Conservation (phyloP, 2,329 filamentous ascomycete species). For the Iodosphaeria phyllophila region DNA sequence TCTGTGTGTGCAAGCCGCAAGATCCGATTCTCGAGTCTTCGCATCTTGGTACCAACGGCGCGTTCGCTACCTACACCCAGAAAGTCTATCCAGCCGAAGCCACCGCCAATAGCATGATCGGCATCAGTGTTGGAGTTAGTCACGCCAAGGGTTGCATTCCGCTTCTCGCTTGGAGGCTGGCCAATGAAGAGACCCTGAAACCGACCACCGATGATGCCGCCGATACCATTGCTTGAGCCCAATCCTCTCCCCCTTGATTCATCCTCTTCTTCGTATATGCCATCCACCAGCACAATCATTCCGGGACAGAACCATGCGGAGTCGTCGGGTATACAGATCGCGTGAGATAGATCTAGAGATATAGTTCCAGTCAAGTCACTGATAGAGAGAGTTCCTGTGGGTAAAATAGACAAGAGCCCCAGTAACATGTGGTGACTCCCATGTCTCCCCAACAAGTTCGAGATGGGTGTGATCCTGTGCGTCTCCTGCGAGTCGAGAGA, state of each 20-base stretch:
- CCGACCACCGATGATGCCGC: slow-evolving; percentile 77
- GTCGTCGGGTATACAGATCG: slow-evolving; percentile 64
- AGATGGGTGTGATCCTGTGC: slow-evolving; percentile 78
- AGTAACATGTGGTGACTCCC: slow-evolving; percentile 74
- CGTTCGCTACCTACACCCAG: slow-evolving; percentile 80
- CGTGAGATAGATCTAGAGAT: slow-evolving; percentile 61
- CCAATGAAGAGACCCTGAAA: slow-evolving; percentile 85
- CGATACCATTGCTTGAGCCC: slow-evolving; percentile 63
- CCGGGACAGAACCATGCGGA: slow-evolving; percentile 87
- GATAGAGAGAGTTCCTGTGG: slow-evolving; percentile 65
- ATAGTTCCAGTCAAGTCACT: slow-evolving; percentile 83
- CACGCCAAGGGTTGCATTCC: slow-evolving; percentile 60
- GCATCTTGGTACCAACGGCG: slow-evolving; percentile 67
- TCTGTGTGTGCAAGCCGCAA: slow-evolving; percentile 23
- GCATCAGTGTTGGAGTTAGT: slow-evolving; percentile 36
- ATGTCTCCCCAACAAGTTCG: slow-evolving; percentile 57
- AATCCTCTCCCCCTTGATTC: slow-evolving; percentile 49
- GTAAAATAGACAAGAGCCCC: slow-evolving; percentile 62
- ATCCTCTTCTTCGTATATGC: slow-evolving; percentile 90
- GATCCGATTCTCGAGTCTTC: slow-evolving; percentile 54
- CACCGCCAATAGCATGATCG: slow-evolving; percentile 50
- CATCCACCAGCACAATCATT: slow-evolving; percentile 90
- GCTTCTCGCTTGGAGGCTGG: slow-evolving; percentile 76
- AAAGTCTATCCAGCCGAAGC: slow-evolving; percentile 96
- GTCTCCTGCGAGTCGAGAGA: slow-evolving; percentile 37